phyloP scores from a whole-genome alignment of 768 basidiomycete genomes.

The Tricholoma matsutake region DNA sequence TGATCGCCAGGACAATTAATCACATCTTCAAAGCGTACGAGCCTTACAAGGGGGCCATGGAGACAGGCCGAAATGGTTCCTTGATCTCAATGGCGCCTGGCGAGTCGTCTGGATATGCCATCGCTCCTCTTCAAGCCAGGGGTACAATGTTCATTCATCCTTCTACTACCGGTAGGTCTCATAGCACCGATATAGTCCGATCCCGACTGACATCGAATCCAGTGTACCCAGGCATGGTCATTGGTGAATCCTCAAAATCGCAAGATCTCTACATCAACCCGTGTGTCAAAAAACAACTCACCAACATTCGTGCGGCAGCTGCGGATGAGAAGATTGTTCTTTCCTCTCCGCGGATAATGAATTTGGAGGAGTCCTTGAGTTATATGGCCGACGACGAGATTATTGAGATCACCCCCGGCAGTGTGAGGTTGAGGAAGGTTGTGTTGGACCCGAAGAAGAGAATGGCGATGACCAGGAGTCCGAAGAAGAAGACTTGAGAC shows the following conservation, averaged over 20 bases:
- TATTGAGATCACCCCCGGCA: constrained; percentile 44
- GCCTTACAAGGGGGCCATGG: constrained; percentile 39
- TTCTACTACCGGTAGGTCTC: constrained; percentile 34
- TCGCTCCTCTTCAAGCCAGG: constrained; percentile 47
- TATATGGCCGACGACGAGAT: constrained; percentile 51
- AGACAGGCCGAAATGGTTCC: constrained; percentile 46
- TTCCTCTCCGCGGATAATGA: constrained; percentile 41
- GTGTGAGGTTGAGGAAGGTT: constrained; percentile 40
- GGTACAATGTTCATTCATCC: constrained; percentile 45
- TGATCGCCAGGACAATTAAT: constrained; percentile 38
- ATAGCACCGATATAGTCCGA: background rate
- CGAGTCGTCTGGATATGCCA: constrained; percentile 45
- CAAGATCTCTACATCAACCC: constrained; percentile 48
- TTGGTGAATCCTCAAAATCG: constrained; percentile 46
- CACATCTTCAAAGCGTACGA: constrained; percentile 52
- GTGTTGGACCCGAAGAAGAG: constrained; percentile 36
- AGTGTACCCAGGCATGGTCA: constrained; percentile 53
- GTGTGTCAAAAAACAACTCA: constrained; percentile 46
- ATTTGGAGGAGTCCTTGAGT: constrained; percentile 42
- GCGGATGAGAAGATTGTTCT: constrained; percentile 51
- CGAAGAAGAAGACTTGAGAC: constrained; percentile 19
- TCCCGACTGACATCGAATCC: background rate
- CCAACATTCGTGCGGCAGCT: constrained; percentile 45
- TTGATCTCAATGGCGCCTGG: constrained; percentile 46
- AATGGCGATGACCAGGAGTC: constrained; percentile 27